A percentile compares a stretch with the other conserved stretches of the same genome.
Conservation (phyloP, 2,329 filamentous ascomycete species). For the Penicillium expansum region DNA sequence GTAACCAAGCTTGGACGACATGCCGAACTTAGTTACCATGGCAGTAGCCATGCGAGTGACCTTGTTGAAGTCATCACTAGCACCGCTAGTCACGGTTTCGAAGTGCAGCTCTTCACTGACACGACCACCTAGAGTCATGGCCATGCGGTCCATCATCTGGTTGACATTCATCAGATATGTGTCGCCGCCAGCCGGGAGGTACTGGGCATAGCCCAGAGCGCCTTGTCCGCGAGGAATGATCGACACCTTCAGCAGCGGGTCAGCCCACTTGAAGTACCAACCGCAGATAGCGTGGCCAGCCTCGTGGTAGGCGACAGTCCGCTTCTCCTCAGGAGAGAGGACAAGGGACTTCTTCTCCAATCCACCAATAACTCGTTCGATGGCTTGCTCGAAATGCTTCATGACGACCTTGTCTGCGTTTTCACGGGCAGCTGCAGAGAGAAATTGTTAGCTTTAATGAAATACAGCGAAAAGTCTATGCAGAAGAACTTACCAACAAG, state of each 20-base stretch:
- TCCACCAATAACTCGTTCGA: slow-evolving; percentile 94
- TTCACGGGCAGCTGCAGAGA: slow-evolving; percentile 68
- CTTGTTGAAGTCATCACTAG: slow-evolving; percentile 97
- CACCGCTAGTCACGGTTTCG: slow-evolving; percentile 90
- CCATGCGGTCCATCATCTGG: slow-evolving; percentile 99
- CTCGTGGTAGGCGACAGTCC: slow-evolving; percentile 95
- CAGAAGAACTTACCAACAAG: slow-evolving; percentile 70
- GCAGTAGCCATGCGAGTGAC: slow-evolving; percentile 92
- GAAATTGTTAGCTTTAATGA: slow-evolving; percentile 39
- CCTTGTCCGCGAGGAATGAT: slow-evolving; percentile 96
- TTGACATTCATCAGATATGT: slow-evolving; percentile 94
- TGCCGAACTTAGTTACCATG: slow-evolving; percentile 99
- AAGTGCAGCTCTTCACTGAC: slow-evolving; percentile 97
- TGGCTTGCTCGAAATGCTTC: slow-evolving; percentile 93
- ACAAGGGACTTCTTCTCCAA: slow-evolving; percentile 97
- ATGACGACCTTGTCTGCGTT: slow-evolving; percentile 80
- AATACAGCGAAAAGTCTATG: not conserved
- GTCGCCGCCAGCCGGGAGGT: slow-evolving; percentile 78
- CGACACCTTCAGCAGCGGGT: slow-evolving; percentile 94
- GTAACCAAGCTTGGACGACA: slow-evolving; percentile 91
- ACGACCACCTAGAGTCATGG: slow-evolving; percentile 95
- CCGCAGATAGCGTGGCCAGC: slow-evolving; percentile 97
- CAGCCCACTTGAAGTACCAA: slow-evolving; percentile 96
- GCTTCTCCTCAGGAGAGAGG: slow-evolving; percentile 89
- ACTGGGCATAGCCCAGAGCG: slow-evolving; percentile 92